Evolutionary conservation across 73 alveolate genomes (phyloP).

Genomic region (Paramecium bursaria): DNA sequence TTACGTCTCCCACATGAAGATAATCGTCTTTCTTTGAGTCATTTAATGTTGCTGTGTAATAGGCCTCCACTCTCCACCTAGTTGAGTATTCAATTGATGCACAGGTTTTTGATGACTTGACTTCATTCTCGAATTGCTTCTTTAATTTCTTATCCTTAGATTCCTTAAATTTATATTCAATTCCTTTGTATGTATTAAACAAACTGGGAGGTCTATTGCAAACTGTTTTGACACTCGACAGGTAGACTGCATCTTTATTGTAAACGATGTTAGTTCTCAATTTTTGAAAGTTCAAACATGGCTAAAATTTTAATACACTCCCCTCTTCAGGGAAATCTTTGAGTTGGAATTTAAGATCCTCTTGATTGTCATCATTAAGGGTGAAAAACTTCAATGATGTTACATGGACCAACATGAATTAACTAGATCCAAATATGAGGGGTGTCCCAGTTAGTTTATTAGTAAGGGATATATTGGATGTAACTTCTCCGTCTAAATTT

Average conservation of each 20-base stretch:
- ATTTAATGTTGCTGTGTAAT: slow-evolving; percentile 31
- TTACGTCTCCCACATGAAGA: slow-evolving; percentile 53
- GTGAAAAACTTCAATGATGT: slow-evolving; percentile 64
- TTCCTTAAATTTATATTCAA: slow-evolving; percentile 26
- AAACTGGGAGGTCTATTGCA: slow-evolving; percentile 50
- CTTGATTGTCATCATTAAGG: slow-evolving; percentile 64
- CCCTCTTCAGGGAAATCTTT: slow-evolving; percentile 59
- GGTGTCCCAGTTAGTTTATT: slow-evolving; percentile 66
- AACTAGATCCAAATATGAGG: slow-evolving; percentile 59
- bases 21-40: slow-evolving; percentile 36
- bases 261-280: slow-evolving; percentile 43
- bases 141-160: slow-evolving; percentile 37
- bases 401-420: slow-evolving; percentile 60
- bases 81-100: slow-evolving; percentile 52
- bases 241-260: slow-evolving; percentile 45
- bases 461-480: slow-evolving; percentile 55
- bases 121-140: slow-evolving; percentile 31
- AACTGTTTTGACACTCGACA: slow-evolving; percentile 31
- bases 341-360: slow-evolving; percentile 23
- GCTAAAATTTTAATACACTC: slow-evolving; percentile 40
- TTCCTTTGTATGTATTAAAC: slow-evolving; percentile 8
- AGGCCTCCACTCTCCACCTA: slow-evolving; percentile 54
- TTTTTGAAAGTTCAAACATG: slow-evolving; percentile 36
- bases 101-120: not conserved
- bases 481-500: slow-evolving; percentile 70